These are phyloP conservation scores for Blastobotrys ciferrii DNA, from an alignment of 1,139 yeast genomes.

Conservation along the genomic window DNA sequence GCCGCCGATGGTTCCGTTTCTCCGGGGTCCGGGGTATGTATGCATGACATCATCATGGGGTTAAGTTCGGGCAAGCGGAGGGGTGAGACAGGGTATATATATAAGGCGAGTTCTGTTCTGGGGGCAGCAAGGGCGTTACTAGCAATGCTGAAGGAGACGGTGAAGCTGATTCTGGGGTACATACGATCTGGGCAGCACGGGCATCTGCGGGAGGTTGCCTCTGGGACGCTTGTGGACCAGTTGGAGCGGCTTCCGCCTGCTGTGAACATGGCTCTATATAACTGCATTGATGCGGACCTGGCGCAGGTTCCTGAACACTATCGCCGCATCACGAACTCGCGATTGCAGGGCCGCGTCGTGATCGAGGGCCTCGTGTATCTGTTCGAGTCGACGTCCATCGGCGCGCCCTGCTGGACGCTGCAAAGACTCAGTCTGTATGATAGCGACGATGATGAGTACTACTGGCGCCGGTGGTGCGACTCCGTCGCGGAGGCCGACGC, in stretches of 20 bases:
- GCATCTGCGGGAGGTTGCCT: neutral
- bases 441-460: slow-evolving; percentile 31
- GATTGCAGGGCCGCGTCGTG: slow-evolving; percentile 26
- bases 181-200: neutral
- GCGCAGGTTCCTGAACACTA: slow-evolving; percentile 6
- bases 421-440: slow-evolving; percentile 26
- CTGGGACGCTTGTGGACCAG: neutral
- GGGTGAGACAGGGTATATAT: neutral
- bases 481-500: slow-evolving; percentile 25
- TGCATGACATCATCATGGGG: neutral
- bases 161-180: neutral
- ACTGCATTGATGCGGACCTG: slow-evolving; percentile 1
- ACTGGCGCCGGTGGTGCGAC: slow-evolving; percentile 31
- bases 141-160: neutral
- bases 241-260: neutral
- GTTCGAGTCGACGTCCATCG: slow-evolving; percentile 30
- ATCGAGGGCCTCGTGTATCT: slow-evolving; percentile 25
- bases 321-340: slow-evolving; percentile 24
- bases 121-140: neutral
- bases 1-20: neutral
- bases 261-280: neutral
- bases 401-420: slow-evolving; percentile 25
- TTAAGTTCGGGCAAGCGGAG: neutral
- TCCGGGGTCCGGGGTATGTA: neutral
- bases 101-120: neutral